Evolutionary conservation across 2,329 filamentous ascomycete species (phyloP), one percentile per base, ranked within the genome.

Genomic region (Bipolaris sorokiniana): DNA sequence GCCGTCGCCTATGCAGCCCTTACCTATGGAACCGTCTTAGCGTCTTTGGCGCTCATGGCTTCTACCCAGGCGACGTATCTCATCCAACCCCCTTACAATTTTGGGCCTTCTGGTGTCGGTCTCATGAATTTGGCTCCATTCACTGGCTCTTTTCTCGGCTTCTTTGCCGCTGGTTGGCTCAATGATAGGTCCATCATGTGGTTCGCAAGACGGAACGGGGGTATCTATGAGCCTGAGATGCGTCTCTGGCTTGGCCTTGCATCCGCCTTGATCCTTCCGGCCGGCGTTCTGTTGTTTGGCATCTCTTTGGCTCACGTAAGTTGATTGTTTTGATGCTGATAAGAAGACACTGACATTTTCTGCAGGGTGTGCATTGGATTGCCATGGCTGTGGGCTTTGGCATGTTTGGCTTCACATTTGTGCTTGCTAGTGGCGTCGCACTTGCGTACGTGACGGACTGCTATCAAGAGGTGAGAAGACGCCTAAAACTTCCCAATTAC

Each of bases 161-260:
- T 56, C 23, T 31, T 59, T 37, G 34, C 51, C 4, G 54, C 64
- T 68, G n/a, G 15, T 76, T 7, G 59, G 71, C 49, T 64, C 40
- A 63, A 46, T 22, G 62, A 64, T 40, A 50, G 46, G 31, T 50
- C 16, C 3, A 76, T 78, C 34, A 18, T 80, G 1, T 70, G 45
- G 1, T 58, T 79, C 1, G 68, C 79, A 0, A 69, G 67, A 23
- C 63, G 75, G 7, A 78, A 78, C 45, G 63, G 65, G 1, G 79
- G 79, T 1, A 70, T 80, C 5, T 79, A 76, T 50, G 79, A 82
- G 45, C 80, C 79, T 0, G 79, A 82, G 55, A 78, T 78, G 69
- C 71, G 79, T 5, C 71, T 82, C 5, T 79, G 75, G 74, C 55
- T 78, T 28, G 69, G 74, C 51, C 62, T 78, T 46, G 65, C 68